Evolutionary conservation across 805 yeast species (phyloP), one percentile per base, ranked within the genome.

Genomic region (Starmerella bombicola): DNA sequence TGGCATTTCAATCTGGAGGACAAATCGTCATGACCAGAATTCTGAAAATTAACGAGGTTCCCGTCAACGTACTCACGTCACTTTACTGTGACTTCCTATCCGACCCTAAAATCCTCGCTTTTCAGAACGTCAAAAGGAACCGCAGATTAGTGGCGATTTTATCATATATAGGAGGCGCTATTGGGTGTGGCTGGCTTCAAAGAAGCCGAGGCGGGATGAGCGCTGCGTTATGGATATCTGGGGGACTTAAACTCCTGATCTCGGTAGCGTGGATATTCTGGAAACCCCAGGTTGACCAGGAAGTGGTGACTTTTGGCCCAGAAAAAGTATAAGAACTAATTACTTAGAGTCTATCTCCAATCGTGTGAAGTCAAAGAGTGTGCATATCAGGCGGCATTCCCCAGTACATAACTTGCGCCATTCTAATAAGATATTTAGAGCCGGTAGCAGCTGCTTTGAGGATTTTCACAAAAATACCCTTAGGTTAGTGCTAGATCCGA

Each of bases 71-170:
- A 33, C 35, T 44, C 10, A 44, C 48, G 8, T 44, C 48, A 2
- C 33, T 44, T 22, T 44, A 44, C 36, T 44, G 48, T 28, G 48
- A 44, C 24, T 37, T 44, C 26, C 23, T 44, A 20, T 44, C 48
- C 5, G 48, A 44, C 18, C 48, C 48, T 2, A 25, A 35, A 13
- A 7, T 44, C 13, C 20, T 44, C 10, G 33, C 42, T 5, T 5
- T 23, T 26, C 9, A 29, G 26, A 36, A 33, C 33, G 22, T 38
- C 22, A 44, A 44, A 21, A 35, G 48, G 5, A 44, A 40, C 35
- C 37, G 48, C 12, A 25, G 48, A 3, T 24, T 44, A 4, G 25
- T 37, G 5, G 48, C 48, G 5, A 34, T 44, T 8, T 29, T 44
- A 22, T 34, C 38, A 8, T 37, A 35, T 25, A 10, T 44, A 12